Base-by-base conservation (phyloP, 768 basidiomycete genomes). In the Leccinum olivaceopallidum region DNA sequence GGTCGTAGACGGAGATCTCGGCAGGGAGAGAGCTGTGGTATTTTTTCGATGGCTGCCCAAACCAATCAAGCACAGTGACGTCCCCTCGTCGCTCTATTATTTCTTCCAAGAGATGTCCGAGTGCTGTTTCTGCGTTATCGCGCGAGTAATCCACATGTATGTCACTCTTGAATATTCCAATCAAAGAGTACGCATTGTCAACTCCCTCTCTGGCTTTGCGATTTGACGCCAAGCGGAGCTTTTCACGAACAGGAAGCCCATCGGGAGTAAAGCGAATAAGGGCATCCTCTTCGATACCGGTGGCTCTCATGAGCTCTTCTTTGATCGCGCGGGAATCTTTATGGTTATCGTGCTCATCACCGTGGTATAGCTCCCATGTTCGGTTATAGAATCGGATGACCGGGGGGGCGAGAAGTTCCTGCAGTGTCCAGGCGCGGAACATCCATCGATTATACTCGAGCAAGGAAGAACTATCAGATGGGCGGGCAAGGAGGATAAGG, bases 61-160 rank as follows among this genome's bases (percentile, higher is more conserved):
- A 13, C 67, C 67, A 68, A 56, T 68, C 67, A 4, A 68, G 59
- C 20, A 65, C 58, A 12, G 59, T 58, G 4, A 50, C 32, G 12
- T 65, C 67, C 14, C 61, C 58, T 26, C 57, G 37, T 5, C 60
- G 66, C 22, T 57, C 53, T 9, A 67, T 56, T 1, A 52, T 49
- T 36, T 67, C 66, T 20, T 65, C 56, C 18, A 65, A 24, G 20
- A 65, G 63, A 2, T 36, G 63, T 2, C 64, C 64, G 22, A 65
- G 64, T 1, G 64, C 64, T 7, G 36, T n/a, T 0, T 59, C 58
- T 10, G 30, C 32, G 26, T 63, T 61, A 5, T 56, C 34, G 16
- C 6, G 36, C 16, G 36, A 6, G 6, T 56, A 48, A 28, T 60
- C 55, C 30, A 60, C 56, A 10, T 18, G 22, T 10, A 64, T 34